Base-by-base conservation (phyloP, 108 stramenopile species). In the Fragilaria crotonensis region DNA sequence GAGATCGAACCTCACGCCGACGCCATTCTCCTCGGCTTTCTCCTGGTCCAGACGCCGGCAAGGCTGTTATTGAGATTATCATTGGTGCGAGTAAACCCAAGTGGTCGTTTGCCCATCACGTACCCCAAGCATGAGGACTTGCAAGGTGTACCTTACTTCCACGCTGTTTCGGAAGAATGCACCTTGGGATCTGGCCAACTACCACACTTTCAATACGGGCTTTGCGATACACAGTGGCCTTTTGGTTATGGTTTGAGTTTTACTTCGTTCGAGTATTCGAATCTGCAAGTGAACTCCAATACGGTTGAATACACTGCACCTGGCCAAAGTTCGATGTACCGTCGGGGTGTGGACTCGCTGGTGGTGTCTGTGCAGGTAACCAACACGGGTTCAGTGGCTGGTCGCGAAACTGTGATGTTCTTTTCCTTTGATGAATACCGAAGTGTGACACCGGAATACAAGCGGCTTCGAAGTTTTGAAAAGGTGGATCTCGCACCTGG, bases 171-270 rank as follows among this genome's bases (percentile, higher is more conserved):
- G 0, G 79, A 80, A 33, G 68, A 61, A 59, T 85, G 84, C 41
- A 85, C 80, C 11, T 5, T 18, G 3, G 53, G 59, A 2, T 29
- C 54, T 45, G 72, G 74, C 22, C 41, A 54, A 9, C 54, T 84
- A 32, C 83, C 83, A 1, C 78, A 84, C 50, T 80, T 54, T 55
- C 44, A 63, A 0, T 79, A 81, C 60, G 60, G 53, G 0, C 75
- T 57, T 0, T 85, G 84, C 51, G 64, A 73, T 44, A 79, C 78
- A 0, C 75, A 79, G 54, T 85, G 77, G 77, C 68, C 67, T n/a
- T 85, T 85, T 70, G 84, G 84, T 14, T 64, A 81, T 51, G 84
- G 84, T 25, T 45, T 80, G 29, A 68, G 64, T n/a, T 85, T 79
- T 45, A 63, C 76, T 5, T 29, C 47, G 25, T 85, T 85, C 50